Evolutionary conservation across 2,329 filamentous ascomycete species (phyloP).

Genomic region (Fusarium cicatricum): DNA sequence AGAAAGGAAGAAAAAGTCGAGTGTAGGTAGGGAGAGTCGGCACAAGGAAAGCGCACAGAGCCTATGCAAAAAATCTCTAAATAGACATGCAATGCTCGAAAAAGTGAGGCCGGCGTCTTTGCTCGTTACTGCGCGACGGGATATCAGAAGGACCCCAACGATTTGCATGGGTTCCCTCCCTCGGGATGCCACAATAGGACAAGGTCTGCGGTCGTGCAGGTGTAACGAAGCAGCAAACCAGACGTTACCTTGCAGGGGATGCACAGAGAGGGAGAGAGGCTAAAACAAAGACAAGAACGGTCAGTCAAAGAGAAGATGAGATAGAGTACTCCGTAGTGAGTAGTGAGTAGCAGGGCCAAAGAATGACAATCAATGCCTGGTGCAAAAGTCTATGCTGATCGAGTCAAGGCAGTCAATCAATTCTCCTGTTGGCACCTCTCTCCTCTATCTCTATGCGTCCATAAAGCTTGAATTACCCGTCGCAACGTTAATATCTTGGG

Average conservation of each 20-base stretch:
- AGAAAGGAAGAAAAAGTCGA: neutral
- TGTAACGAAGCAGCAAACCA: slow-evolving; percentile 33
- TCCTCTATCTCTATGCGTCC: slow-evolving; percentile 2
- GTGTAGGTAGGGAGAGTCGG: too few relatives aligned
- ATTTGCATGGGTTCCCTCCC: slow-evolving; percentile 7
- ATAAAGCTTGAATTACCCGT: slow-evolving; percentile 5
- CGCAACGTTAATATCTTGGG: slow-evolving; percentile 29
- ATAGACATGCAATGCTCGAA: slow-evolving; percentile 3
- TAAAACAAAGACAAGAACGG: neutral
- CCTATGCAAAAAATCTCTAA: too few relatives aligned
- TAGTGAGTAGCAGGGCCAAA: too few relatives aligned
- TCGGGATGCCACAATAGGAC: slow-evolving; percentile 33
- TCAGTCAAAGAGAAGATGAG: neutral
- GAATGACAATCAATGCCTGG: neutral
- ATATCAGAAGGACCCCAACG: neutral
- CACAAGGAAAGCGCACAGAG: too few relatives aligned
- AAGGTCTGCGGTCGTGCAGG: slow-evolving; percentile 15
- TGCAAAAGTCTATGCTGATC: neutral
- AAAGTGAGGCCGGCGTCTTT: slow-evolving; percentile 4
- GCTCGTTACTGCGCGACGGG: slow-evolving; percentile 14
- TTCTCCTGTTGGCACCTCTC: neutral
- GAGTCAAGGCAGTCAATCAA: too few relatives aligned
- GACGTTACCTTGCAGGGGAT: slow-evolving; percentile 24
- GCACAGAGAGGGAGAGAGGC: neutral
- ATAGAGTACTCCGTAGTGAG: too few relatives aligned